Percentiles rank a stretch among this genome's conserved stretches.
These are phyloP conservation scores for Camellia oleifera DNA, from an alignment of 179 eudicot genomes.

Conservation along the genomic window DNA sequence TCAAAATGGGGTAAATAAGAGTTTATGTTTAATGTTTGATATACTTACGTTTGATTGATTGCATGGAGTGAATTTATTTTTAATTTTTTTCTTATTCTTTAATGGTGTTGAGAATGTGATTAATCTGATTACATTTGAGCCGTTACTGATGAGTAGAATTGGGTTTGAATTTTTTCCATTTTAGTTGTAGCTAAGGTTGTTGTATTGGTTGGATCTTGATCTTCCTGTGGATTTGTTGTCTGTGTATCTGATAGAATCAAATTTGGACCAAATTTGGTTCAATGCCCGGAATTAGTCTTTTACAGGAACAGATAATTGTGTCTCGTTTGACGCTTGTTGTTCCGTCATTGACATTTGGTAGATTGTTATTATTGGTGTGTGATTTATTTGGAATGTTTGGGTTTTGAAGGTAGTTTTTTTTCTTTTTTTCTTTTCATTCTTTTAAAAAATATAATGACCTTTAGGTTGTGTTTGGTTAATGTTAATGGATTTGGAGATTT, in stretches of 20 bases:
- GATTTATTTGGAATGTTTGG: not conserved
- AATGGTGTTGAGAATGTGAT: not conserved
- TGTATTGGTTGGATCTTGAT: not conserved
- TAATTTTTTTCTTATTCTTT: no score
- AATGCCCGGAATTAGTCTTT: not conserved
- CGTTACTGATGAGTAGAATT: not conserved
- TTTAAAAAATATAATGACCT: no score
- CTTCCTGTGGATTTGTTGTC: not conserved
- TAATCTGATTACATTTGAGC: not conserved
- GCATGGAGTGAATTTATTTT: not conserved
- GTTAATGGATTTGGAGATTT: not conserved
- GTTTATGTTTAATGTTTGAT: not conserved
- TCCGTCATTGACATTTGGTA: not conserved
- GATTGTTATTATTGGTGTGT: not conserved
- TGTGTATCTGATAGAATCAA: not conserved
- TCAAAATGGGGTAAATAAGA: constrained; percentile 40
- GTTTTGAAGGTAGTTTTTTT: not conserved
- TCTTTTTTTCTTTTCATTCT: not conserved
- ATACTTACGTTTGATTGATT: not conserved
- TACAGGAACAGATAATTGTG: not conserved
- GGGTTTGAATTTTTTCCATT: not conserved
- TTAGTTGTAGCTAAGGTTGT: not conserved
- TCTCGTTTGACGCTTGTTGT: not conserved
- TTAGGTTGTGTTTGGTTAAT: not conserved
- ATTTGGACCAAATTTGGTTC: not conserved